These are phyloP conservation scores for Teratosphaeria destructans DNA, from an alignment of 2,329 filamentous ascomycete species.

Conservation along the genomic window DNA sequence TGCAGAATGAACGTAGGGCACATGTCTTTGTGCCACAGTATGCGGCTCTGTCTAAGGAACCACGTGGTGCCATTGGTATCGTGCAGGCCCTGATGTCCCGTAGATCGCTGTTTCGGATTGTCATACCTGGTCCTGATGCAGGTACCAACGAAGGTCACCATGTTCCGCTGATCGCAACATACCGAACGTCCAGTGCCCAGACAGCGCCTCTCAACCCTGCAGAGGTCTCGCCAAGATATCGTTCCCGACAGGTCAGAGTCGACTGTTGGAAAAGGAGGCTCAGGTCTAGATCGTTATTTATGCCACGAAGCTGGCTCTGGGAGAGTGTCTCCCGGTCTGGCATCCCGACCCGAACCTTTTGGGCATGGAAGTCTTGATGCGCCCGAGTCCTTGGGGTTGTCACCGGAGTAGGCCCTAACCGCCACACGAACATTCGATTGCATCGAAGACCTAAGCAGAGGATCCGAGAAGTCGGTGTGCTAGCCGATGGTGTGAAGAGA, in stretches of 20 bases:
- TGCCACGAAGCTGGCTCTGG: not conserved
- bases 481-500: not conserved
- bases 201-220: not conserved
- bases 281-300: not conserved
- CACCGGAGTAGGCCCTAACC: not conserved
- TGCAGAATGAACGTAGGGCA: not conserved
- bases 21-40: not conserved
- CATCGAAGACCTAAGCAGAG: not conserved
- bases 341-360: not conserved
- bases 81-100: not conserved
- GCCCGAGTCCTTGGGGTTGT: not conserved
- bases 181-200: too few relatives aligned
- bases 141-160: not conserved
- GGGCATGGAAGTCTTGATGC: not conserved
- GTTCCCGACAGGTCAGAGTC: not conserved
- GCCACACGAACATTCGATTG: not conserved
- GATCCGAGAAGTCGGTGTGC: not conserved
- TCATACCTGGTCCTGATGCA: not conserved
- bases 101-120: not conserved
- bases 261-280: not conserved
- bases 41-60: not conserved
- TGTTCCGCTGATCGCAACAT: not conserved
- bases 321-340: not conserved
- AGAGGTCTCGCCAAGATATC: not conserved
- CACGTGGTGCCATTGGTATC: not conserved